A percentile compares a stretch with the other conserved stretches of the same genome.
Evolutionary conservation across 2,329 filamentous ascomycete genomes (phyloP).

Genomic region (Nothophaeocryptopus gaeumannii): DNA sequence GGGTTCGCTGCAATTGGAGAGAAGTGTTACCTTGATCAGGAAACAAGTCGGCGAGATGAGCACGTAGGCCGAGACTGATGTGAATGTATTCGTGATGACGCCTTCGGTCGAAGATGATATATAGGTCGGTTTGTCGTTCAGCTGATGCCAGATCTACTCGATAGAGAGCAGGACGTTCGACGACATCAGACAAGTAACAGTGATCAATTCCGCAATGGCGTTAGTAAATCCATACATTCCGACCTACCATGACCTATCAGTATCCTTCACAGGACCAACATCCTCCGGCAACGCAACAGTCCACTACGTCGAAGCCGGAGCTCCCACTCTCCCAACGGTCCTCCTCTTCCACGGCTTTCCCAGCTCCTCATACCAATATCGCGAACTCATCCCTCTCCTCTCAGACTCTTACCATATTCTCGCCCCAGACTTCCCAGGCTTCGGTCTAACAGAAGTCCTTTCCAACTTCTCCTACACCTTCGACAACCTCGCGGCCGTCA

Average conservation of each 20-base stretch:
- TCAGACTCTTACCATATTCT: constrained; percentile 45
- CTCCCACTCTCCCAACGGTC: constrained; percentile 35
- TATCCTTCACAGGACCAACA: constrained; percentile 12
- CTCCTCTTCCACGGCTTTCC: constrained; percentile 50
- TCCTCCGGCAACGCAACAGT: constrained; percentile 17
- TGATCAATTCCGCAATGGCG: not conserved
- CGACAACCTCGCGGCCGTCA: constrained; percentile 48
- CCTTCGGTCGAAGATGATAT: not conserved
- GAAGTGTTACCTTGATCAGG: too few species aligned
- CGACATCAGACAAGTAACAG: too few species aligned
- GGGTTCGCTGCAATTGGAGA: too few species aligned
- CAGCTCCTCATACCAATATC: constrained; percentile 46
- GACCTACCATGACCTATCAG: constrained; percentile 16
- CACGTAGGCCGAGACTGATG: too few species aligned
- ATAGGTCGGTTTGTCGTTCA: not conserved
- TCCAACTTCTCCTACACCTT: constrained; percentile 55
- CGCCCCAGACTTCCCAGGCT: constrained; percentile 60
- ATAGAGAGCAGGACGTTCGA: too few species aligned
- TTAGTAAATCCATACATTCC: constrained; percentile 11
- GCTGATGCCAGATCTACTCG: too few species aligned
- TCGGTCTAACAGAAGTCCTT: constrained; percentile 54
- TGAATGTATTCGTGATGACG: too few species aligned
- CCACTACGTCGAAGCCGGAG: constrained; percentile 25
- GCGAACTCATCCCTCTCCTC: constrained; percentile 47
- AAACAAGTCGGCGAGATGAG: too few species aligned